Base-by-base conservation (phyloP, 345 rosid genomes). In the Eucalyptus globulus region DNA sequence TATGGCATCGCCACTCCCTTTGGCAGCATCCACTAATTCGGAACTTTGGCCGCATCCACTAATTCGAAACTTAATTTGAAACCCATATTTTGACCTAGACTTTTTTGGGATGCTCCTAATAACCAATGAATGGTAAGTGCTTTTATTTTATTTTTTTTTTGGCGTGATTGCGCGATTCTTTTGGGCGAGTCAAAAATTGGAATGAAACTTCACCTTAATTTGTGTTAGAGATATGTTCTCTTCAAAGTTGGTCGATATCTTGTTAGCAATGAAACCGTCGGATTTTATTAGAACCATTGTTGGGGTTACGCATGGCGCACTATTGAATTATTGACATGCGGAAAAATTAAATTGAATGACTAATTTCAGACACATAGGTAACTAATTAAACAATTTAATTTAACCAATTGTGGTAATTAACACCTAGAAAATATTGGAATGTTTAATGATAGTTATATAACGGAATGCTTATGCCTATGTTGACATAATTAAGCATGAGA, bases 31-130 rank as follows among this genome's bases (percentile, higher is more conserved):
- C 54, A 51, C 21, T 51, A 51, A 51, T 50, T 15, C 3, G 0
- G 16, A 49, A 49, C 15, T 49, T 49, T 13, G 15, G 14, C 1
- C 1, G 14, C 29, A 56, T 56, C 13, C 62, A 56, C 14, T 56
- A 56, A 9, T 58, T 58, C 8, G 6, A 3, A 26, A 26, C 31
- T 60, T 27, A 60, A 27, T 11, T 60, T 60, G 29, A 60, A 60
- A 60, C 31, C 31, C 8, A 11, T 11, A 60, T 60, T 60, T 27
- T 0, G 1, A 60, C 3, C 72, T 0, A 0, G 37, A 65, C 37
- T 11, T 65, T 65, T 65, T n/a, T 13, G 19, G 37, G 34, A 65
- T 65, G 72, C 72, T 65, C 72, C 37, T n/a, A 29, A 14, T n/a
- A 65, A 65, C 19, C 34, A 14, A 62, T 14, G 69, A 62, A 62